Base-by-base conservation (phyloP, 169 alveolate genomes). In the Babesia bigemina region DNA sequence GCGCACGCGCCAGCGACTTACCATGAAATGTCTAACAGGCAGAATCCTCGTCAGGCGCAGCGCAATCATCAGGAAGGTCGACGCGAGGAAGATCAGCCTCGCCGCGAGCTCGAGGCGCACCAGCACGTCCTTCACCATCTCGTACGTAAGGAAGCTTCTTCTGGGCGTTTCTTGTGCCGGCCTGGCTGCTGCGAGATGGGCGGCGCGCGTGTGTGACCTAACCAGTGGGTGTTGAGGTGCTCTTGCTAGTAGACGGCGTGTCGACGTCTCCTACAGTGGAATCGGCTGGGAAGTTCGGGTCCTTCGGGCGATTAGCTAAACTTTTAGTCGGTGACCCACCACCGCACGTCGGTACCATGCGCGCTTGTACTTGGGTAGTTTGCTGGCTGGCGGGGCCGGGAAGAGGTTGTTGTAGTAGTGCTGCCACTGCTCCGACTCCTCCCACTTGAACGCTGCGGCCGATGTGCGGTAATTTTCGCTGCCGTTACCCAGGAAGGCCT, bases 301-400 rank as follows among this genome's bases (percentile, higher is more conserved):
- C 60, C 76, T 67, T 9, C 26, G 39, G 16, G 10, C 14, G 14
- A 24, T n/a, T 24, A 24, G 50, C 63, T 33, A 4, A 29, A 19
- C 26, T 13, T 22, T 29, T 4, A 36, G n/a, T 0, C 36, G 39
- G 16, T 8, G 26, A 61, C 87, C 55, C 44, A 79, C 89, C 29
- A 82, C 81, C 22, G 19, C 45, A 28, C 89, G 67, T 52, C 79
- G 29, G 79, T 24, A 82, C 89, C 89, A 82, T 29, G 78, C 55
- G 19, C 89, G 70, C 66, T 82, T 82, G 75, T 62, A 82, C 33
- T 82, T 82, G n/a, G 79, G 60, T 19, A 82, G 56, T 44, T 82
- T 82, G 58, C 48, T 21, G 13, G 57, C 53, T 19, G 82, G 78
- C 29, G 89, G 89, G n/a, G 85, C 48, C 10, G 89, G 89, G 52